Conservation (phyloP, 148 eudicot species). For the Selenicereus undatus region DNA sequence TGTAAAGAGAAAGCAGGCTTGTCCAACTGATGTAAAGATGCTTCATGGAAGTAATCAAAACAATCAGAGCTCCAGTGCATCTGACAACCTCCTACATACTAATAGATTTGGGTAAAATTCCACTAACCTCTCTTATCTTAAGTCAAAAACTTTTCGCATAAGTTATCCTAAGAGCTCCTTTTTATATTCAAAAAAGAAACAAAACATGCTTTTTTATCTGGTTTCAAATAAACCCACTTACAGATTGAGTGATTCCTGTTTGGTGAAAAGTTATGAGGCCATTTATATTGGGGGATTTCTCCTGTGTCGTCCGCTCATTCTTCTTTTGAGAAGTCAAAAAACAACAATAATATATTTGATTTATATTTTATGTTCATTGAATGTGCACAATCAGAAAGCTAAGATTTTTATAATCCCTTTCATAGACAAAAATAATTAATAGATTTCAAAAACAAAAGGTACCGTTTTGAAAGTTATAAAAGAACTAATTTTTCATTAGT, state of each 20-base stretch:
- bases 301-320: not conserved
- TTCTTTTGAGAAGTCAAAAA: not conserved
- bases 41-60: conserved; percentile 51
- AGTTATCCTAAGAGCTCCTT: not conserved
- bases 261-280: conserved; percentile 14
- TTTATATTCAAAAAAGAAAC: not conserved
- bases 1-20: conserved; percentile 61
- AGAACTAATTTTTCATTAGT: too few relatives aligned
- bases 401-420: too few relatives aligned
- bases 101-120: conserved; percentile 62
- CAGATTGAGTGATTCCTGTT: conserved; percentile 8
- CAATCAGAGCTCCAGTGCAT: conserved; percentile 22
- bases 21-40: conserved; percentile 57
- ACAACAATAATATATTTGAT: too few relatives aligned
- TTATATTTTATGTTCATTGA: too few relatives aligned
- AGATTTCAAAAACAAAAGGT: too few relatives aligned
- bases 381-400: too few relatives aligned
- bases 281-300: not conserved
- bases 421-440: too few relatives aligned
- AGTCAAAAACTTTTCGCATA: conserved; percentile 9
- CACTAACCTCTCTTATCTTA: not conserved
- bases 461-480: too few relatives aligned
- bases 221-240: not conserved
- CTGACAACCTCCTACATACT: conserved; percentile 43
- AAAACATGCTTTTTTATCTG: too few relatives aligned